phyloP scores from a whole-genome alignment of 2,329 filamentous ascomycete species.

The Fusarium sp. region DNA sequence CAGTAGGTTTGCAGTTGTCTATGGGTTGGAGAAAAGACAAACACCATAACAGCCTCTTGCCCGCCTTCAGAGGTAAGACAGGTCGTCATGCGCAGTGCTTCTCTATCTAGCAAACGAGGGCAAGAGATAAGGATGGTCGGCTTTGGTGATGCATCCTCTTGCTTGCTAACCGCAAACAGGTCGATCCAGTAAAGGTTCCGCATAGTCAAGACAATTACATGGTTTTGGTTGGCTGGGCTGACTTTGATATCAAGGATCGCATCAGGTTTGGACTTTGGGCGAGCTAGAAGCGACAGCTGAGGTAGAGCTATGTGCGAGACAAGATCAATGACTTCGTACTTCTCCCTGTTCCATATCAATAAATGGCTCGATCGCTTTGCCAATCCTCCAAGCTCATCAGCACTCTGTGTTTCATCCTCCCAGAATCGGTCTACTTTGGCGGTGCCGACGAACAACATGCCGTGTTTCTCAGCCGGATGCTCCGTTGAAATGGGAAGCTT shows the following conservation, averaged over 20 bases:
- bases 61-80: slow-evolving; percentile 45
- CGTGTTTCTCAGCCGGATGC: slow-evolving; percentile 56
- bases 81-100: slow-evolving; percentile 50
- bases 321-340: slow-evolving; percentile 55
- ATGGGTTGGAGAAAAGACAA: slow-evolving; percentile 52
- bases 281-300: slow-evolving; percentile 46
- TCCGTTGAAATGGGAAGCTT: slow-evolving; percentile 51
- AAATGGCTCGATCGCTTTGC: slow-evolving; percentile 46
- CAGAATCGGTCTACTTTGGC: slow-evolving; percentile 41
- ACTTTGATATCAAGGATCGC: slow-evolving; percentile 68
- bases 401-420: slow-evolving; percentile 28
- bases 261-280: slow-evolving; percentile 50
- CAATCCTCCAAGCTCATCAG: slow-evolving; percentile 11
- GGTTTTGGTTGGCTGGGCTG: slow-evolving; percentile 61
- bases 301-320: slow-evolving; percentile 51
- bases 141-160: slow-evolving; percentile 22
- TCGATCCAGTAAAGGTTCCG: slow-evolving; percentile 64
- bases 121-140: slow-evolving; percentile 49
- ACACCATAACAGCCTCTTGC: slow-evolving; percentile 49
- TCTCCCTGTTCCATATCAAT: slow-evolving; percentile 56
- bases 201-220: slow-evolving; percentile 72
- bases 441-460: slow-evolving; percentile 59
- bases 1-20: slow-evolving; percentile 55
- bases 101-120: slow-evolving; percentile 48
- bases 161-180: slow-evolving; percentile 47